Percentiles rank a stretch among this genome's conserved stretches.
phyloP scores from a whole-genome alignment of 2,329 filamentous ascomycete genomes.

The Corniculantispora saksenae region DNA sequence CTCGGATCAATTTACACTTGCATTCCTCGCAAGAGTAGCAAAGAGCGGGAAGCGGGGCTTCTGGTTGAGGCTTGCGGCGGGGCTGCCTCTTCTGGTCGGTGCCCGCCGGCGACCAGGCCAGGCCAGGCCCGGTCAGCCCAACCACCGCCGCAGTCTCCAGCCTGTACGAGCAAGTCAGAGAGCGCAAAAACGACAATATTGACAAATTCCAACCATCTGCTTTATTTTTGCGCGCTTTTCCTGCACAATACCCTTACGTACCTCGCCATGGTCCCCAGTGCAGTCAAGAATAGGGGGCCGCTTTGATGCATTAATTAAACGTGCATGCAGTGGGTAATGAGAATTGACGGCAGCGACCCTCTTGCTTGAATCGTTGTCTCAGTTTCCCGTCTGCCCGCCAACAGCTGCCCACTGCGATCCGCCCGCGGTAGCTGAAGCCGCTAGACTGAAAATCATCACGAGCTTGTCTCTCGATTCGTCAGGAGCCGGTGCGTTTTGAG shows the following conservation, averaged over 20 bases:
- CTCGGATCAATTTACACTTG: not conserved
- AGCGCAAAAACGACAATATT: not conserved
- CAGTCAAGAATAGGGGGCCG: not conserved
- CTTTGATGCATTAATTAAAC: not conserved
- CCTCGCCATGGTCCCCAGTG: too few species aligned
- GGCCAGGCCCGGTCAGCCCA: not conserved
- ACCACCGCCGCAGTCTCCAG: not conserved
- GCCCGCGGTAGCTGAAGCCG: not conserved
- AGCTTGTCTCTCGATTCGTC: not conserved
- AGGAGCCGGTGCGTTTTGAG: too few species aligned
- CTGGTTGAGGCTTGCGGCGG: too few species aligned
- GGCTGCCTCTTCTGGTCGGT: not conserved
- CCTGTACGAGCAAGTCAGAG: too few species aligned
- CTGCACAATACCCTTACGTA: too few species aligned
- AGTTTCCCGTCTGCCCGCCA: not conserved
- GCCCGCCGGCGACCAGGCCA: too few species aligned
- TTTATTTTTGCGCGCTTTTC: not conserved
- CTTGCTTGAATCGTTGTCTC: conserved; percentile 2
- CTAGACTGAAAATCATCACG: not conserved
- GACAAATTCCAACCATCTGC: not conserved
- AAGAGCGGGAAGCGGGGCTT: too few species aligned
- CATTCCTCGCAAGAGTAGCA: not conserved
- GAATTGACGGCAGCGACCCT: not conserved
- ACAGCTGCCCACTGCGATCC: not conserved
- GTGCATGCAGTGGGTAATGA: not conserved